Percentiles rank a stretch among this genome's conserved stretches.
Evolutionary conservation across 148 eudicot genomes (phyloP).

Genomic region (Chenopodium formosanum): DNA sequence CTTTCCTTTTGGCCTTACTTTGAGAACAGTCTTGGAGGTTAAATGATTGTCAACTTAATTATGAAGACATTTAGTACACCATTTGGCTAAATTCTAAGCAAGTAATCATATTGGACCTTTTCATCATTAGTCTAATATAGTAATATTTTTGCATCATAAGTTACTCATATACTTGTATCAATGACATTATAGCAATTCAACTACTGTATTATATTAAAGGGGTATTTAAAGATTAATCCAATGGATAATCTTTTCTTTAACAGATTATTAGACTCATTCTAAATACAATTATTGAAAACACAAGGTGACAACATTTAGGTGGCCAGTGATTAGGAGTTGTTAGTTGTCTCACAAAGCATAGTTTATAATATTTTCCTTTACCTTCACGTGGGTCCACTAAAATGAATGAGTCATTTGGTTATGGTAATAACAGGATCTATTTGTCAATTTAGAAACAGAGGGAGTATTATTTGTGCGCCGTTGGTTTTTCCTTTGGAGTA

Average conservation of each 20-base stretch:
- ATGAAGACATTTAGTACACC: neutral
- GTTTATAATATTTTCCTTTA: neutral
- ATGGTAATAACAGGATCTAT: no score
- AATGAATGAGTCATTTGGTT: neutral
- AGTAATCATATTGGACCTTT: conserved; percentile 14
- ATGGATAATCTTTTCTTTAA: neutral
- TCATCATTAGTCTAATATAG: conserved; percentile 2
- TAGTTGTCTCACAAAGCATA: neutral
- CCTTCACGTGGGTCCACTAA: neutral
- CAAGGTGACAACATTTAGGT: neutral
- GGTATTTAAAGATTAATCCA: neutral
- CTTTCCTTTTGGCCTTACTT: neutral
- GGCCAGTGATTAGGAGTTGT: neutral
- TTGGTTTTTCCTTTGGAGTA: no score
- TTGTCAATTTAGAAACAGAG: no score
- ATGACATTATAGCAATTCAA: neutral
- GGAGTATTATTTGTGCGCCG: neutral
- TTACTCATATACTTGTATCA: conserved; percentile 1
- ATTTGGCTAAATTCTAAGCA: neutral
- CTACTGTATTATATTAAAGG: neutral
- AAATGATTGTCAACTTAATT: neutral
- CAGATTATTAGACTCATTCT: neutral
- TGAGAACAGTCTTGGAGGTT: neutral
- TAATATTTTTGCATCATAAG: conserved; percentile 10
- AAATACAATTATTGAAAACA: neutral